phyloP scores from a whole-genome alignment of 2,329 filamentous ascomycete genomes.

The Cladosporium sp. region DNA sequence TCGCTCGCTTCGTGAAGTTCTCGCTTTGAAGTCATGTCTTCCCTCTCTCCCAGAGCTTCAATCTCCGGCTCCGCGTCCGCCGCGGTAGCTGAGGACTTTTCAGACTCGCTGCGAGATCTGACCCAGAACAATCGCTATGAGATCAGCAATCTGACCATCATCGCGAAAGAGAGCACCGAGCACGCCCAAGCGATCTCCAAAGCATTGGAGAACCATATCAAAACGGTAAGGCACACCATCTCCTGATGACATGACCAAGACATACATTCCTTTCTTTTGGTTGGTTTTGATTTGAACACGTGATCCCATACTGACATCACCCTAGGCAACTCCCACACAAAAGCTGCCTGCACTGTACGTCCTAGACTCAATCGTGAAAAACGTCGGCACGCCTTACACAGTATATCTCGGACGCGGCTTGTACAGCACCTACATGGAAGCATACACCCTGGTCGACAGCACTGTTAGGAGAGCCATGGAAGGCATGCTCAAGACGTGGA shows the following conservation, averaged over 20 bases:
- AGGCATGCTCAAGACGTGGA: slow-evolving; percentile 97
- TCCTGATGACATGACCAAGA: slow-evolving; percentile 19
- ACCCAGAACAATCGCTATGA: slow-evolving; percentile 87
- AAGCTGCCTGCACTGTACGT: slow-evolving; percentile 97
- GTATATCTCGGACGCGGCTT: slow-evolving; percentile 89
- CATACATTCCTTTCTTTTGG: neutral
- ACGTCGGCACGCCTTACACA: slow-evolving; percentile 95
- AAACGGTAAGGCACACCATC: slow-evolving; percentile 66
- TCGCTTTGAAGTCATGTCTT: slow-evolving; percentile 51
- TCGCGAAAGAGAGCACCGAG: slow-evolving; percentile 95
- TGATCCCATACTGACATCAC: slow-evolving; percentile 3
- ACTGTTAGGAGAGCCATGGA: slow-evolving; percentile 86
- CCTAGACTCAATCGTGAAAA: slow-evolving; percentile 96
- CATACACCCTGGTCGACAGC: slow-evolving; percentile 83
- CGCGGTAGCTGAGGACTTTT: slow-evolving; percentile 93
- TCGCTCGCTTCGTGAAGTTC: slow-evolving; percentile 10
- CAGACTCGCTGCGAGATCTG: slow-evolving; percentile 85
- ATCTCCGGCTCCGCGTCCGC: slow-evolving; percentile 52
- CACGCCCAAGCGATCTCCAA: slow-evolving; percentile 90
- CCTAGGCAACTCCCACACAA: slow-evolving; percentile 75
- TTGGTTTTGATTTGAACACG: neutral
- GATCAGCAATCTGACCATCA: slow-evolving; percentile 95
- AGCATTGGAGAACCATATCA: slow-evolving; percentile 87
- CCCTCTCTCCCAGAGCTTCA: slow-evolving; percentile 33
- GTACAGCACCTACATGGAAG: slow-evolving; percentile 93